Percentiles rank a stretch among this genome's conserved stretches.
phyloP scores from a whole-genome alignment of 306 rosid genomes.

The Citrullus mucosospermus region DNA sequence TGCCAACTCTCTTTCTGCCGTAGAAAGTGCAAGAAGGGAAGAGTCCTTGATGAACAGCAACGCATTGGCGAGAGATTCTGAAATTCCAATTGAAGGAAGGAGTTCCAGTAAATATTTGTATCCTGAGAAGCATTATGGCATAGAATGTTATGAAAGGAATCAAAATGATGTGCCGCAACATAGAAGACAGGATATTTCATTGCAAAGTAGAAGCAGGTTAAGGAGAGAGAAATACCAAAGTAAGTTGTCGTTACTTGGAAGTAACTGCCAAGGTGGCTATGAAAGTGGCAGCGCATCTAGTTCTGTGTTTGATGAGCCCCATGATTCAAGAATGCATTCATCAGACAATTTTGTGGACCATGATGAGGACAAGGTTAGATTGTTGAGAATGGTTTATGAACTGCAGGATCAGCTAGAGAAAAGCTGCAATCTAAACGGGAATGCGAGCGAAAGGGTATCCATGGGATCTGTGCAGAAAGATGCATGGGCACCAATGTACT shows the following conservation, averaged over 20 bases:
- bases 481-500: not conserved
- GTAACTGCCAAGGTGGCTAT: conserved; percentile 22
- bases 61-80: conserved; percentile 22
- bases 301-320: conserved; percentile 28
- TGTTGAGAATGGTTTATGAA: conserved; percentile 44
- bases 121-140: conserved; percentile 23
- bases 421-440: conserved; percentile 19
- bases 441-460: conserved; percentile 25
- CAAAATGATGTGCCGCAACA: conserved; percentile 27
- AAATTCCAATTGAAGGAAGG: conserved; percentile 14
- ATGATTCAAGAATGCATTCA: conserved; percentile 33
- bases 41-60: conserved; percentile 17
- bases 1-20: conserved; percentile 16
- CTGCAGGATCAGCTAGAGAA: conserved; percentile 50
- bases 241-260: conserved; percentile 22
- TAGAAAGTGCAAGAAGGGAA: conserved; percentile 31
- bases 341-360: conserved; percentile 21
- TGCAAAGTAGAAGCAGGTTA: conserved; percentile 21
- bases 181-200: conserved; percentile 21
- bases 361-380: conserved; percentile 43
- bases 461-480: conserved; percentile 22
- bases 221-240: conserved; percentile 32
- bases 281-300: conserved; percentile 26
- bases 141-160: conserved; percentile 20
- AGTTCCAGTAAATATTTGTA: conserved; percentile 18